Evolutionary conservation across 2,329 filamentous ascomycete genomes (phyloP).

Genomic region (Cladorrhinum sp.): DNA sequence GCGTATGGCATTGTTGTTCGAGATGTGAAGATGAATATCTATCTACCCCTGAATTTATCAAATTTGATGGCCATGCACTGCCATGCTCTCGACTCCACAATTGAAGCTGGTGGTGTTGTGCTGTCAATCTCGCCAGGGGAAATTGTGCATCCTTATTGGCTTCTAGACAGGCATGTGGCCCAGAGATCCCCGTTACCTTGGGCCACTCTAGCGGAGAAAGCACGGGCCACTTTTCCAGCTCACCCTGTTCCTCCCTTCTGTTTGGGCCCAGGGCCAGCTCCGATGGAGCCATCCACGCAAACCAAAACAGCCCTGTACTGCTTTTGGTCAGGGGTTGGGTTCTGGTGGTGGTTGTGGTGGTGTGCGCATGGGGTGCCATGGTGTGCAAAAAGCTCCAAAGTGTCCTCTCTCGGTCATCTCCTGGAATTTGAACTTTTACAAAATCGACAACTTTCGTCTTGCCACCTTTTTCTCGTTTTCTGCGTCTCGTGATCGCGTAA

Average conservation of each 20-base stretch:
- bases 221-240: conserved; percentile 9
- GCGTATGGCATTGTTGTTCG: not conserved
- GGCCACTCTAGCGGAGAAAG: conserved; percentile 7
- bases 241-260: not conserved
- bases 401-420: conserved; percentile 12
- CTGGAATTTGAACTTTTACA: conserved; percentile 1
- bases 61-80: not conserved
- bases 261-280: not conserved
- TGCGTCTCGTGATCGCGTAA: conserved; percentile 11
- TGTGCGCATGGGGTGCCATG: not conserved
- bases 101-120: conserved; percentile 9
- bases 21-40: not conserved
- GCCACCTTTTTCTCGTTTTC: conserved; percentile 5
- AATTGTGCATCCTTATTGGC: conserved; percentile 22
- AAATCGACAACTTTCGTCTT: conserved; percentile 1
- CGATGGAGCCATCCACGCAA: not conserved
- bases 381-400: conserved; percentile 12
- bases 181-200: conserved; percentile 1
- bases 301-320: conserved; percentile 20
- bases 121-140: conserved; percentile 27
- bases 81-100: conserved; percentile 13
- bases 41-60: not conserved
- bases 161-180: conserved; percentile 17
- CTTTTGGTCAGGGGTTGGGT: not conserved
- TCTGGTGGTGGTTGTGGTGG: not conserved